Conservation (phyloP, 805 yeast species). For the Lachancea meyersii region DNA sequence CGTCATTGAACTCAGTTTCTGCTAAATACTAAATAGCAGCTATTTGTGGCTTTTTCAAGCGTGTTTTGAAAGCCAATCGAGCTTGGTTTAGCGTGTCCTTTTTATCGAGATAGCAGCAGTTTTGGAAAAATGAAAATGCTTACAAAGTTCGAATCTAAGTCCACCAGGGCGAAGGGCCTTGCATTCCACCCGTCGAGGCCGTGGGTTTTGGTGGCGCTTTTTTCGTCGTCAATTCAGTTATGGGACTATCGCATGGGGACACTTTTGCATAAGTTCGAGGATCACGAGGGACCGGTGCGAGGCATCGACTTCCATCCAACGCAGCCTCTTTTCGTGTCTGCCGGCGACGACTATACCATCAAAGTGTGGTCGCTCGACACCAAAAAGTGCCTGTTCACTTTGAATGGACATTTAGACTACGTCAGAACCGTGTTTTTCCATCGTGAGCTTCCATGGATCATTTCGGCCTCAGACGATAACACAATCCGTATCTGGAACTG, state of each 20-base stretch:
- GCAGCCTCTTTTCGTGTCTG: slow-evolving; percentile 93
- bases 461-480: slow-evolving; percentile 95
- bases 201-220: slow-evolving; percentile 91
- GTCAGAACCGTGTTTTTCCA: slow-evolving; percentile 93
- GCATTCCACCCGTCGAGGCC: slow-evolving; percentile 94
- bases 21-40: too few species aligned
- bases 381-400: slow-evolving; percentile 84
- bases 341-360: slow-evolving; percentile 94
- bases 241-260: slow-evolving; percentile 99
- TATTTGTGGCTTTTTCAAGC: neutral
- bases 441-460: slow-evolving; percentile 94
- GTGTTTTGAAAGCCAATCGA: too few species aligned
- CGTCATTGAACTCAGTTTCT: neutral
- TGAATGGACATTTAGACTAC: slow-evolving; percentile 91
- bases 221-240: slow-evolving; percentile 95
- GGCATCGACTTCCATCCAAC: slow-evolving; percentile 95
- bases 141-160: slow-evolving; percentile 91
- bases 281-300: slow-evolving; percentile 97
- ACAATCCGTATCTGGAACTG: slow-evolving; percentile 99
- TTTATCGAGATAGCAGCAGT: neutral
- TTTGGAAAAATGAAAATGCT: slow-evolving; percentile 71
- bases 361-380: slow-evolving; percentile 95
- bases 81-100: neutral
- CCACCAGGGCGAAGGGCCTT: slow-evolving; percentile 94
- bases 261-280: slow-evolving; percentile 90